Evolutionary conservation across 1,284 basidiomycete species (phyloP).

Genomic region (Ganoderma sp.): DNA sequence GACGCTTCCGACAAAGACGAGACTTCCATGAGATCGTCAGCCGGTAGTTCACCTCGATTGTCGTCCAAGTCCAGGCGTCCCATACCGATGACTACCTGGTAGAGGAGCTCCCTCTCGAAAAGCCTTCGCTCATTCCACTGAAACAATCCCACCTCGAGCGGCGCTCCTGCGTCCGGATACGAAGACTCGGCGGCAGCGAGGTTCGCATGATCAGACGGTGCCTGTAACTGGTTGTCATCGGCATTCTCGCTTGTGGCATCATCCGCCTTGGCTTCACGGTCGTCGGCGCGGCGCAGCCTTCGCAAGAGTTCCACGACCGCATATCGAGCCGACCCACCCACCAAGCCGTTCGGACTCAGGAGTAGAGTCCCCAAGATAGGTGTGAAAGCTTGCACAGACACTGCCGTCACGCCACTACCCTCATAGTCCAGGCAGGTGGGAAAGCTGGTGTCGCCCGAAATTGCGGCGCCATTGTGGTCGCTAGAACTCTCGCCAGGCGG

Average conservation of each 20-base stretch:
- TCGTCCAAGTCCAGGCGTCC: slow-evolving; percentile 66
- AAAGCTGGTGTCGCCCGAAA: not conserved
- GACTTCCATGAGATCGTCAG: slow-evolving; percentile 41
- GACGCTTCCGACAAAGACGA: slow-evolving; percentile 24
- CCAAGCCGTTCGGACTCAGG: slow-evolving; percentile 77
- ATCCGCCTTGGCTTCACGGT: slow-evolving; percentile 38
- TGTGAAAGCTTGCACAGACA: slow-evolving; percentile 88
- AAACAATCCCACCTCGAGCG: slow-evolving; percentile 54
- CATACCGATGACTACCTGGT: slow-evolving; percentile 88
- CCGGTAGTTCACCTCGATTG: slow-evolving; percentile 16
- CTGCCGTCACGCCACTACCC: slow-evolving; percentile 45
- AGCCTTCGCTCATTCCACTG: slow-evolving; percentile 59
- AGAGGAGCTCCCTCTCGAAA: slow-evolving; percentile 81
- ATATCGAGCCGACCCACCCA: slow-evolving; percentile 77
- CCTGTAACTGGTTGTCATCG: not conserved
- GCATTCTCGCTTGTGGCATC: not conserved
- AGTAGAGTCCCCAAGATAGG: slow-evolving; percentile 90
- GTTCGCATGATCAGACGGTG: slow-evolving; percentile 11
- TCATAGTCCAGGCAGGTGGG: slow-evolving; percentile 2
- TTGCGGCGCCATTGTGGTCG: slow-evolving; percentile 12
- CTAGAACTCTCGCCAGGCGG: slow-evolving; percentile 14
- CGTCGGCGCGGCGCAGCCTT: slow-evolving; percentile 62
- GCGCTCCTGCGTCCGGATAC: slow-evolving; percentile 39
- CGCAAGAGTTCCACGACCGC: slow-evolving; percentile 82
- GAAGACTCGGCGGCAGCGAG: slow-evolving; percentile 35